Conservation (phyloP, 306 rosid genomes). For the Alnus rubra region DNA sequence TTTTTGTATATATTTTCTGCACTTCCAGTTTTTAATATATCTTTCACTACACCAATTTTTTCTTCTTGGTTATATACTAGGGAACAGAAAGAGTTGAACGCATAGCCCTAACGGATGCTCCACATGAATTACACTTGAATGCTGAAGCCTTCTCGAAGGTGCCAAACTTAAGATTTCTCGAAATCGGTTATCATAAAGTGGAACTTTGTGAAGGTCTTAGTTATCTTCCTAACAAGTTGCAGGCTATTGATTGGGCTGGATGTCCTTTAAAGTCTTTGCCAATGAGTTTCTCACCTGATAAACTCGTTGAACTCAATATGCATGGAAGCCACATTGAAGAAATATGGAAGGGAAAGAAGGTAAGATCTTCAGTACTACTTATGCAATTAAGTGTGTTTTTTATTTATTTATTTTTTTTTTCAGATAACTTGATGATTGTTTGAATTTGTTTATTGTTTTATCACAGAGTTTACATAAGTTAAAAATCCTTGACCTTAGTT, state of each 20-base stretch:
- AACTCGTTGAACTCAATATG: background rate
- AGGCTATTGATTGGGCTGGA: no score
- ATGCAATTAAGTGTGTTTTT: background rate
- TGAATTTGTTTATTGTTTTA: background rate
- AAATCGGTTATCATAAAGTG: no score
- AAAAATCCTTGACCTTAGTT: background rate
- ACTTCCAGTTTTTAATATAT: background rate
- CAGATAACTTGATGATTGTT: background rate
- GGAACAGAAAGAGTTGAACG: conserved; percentile 23
- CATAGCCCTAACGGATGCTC: no score
- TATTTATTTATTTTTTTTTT: no score
- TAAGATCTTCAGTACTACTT: background rate
- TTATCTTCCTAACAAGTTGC: no score
- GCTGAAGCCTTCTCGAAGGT: no score
- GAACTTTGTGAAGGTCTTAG: no score
- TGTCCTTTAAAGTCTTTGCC: no score
- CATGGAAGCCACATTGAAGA: background rate
- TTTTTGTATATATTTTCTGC: background rate
- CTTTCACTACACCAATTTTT: background rate
- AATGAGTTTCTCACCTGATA: background rate
- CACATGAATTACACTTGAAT: no score
- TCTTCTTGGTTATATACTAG: conserved; percentile 6
- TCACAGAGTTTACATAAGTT: background rate
- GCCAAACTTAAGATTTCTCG: no score
- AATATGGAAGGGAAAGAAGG: background rate